phyloP scores from a whole-genome alignment of 768 basidiomycete genomes.

The Auriscalpium microsporum region DNA sequence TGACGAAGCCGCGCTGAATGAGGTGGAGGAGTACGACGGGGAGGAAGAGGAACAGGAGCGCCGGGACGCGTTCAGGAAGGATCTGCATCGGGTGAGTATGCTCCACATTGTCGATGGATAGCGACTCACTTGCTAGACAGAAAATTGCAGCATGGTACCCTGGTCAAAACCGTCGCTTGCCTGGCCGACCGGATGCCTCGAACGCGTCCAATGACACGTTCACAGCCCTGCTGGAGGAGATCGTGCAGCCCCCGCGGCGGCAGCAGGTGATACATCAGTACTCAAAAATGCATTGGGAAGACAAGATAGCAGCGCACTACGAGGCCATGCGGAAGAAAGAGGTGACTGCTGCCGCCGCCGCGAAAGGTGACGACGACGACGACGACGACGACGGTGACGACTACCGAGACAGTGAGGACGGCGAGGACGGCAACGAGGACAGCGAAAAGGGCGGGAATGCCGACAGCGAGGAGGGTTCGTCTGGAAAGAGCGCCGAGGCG shows the following conservation, averaged over 20 bases:
- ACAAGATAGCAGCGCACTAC: neutral
- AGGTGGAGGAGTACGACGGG: neutral
- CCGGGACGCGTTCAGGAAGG: neutral
- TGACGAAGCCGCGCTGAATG: neutral
- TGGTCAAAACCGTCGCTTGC: neutral
- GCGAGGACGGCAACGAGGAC: no score
- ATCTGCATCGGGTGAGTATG: neutral
- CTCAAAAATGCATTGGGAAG: neutral
- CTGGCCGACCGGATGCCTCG: neutral
- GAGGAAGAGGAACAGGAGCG: neutral
- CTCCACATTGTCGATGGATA: neutral
- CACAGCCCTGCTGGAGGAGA: neutral
- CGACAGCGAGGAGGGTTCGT: neutral
- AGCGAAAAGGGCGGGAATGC: no score
- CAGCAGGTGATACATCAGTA: neutral
- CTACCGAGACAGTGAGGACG: no score
- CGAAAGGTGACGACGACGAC: no score
- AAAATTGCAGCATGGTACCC: neutral
- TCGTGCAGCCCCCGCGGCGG: neutral
- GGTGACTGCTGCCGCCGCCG: neutral
- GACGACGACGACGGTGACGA: no score
- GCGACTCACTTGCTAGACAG: neutral
- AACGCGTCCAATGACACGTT: neutral
- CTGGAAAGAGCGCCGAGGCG: neutral
- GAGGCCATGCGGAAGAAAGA: neutral